These are phyloP conservation scores for Metschnikowia cubensis DNA, from an alignment of 805 yeast species.

Conservation along the genomic window DNA sequence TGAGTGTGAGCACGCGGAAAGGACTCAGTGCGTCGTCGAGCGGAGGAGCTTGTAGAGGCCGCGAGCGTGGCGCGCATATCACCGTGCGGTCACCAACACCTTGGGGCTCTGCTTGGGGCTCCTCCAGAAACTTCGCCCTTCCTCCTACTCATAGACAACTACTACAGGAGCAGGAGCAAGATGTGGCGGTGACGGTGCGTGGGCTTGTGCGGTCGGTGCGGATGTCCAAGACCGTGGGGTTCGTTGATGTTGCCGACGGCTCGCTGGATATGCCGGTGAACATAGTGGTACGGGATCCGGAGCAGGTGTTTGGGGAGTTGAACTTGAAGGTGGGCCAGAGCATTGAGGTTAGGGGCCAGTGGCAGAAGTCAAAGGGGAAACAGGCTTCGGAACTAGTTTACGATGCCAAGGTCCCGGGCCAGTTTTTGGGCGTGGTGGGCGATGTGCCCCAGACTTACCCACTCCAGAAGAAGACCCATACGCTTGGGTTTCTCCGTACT, in stretches of 20 bases:
- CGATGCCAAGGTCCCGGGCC: constrained; percentile 24
- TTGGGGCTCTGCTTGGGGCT: not conserved
- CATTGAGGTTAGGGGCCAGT: constrained; percentile 29
- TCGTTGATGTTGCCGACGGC: constrained; percentile 81
- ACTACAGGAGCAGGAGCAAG: not conserved
- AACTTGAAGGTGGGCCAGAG: constrained; percentile 48
- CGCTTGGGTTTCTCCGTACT: constrained; percentile 62
- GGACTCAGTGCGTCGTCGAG: no score
- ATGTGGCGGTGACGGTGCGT: constrained; percentile 31
- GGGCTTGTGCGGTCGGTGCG: constrained; percentile 74
- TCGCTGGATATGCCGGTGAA: constrained; percentile 51
- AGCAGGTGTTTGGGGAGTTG: constrained; percentile 18
- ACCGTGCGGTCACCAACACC: not conserved
- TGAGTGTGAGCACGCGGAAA: no score
- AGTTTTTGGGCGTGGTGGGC: constrained; percentile 51
- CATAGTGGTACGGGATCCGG: constrained; percentile 38
- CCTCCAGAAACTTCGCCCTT: not conserved
- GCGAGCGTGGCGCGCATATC: no score
- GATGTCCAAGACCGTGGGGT: constrained; percentile 68
- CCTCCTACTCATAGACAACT: not conserved
- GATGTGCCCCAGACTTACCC: constrained; percentile 65
- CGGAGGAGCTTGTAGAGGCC: no score
- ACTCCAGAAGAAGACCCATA: constrained; percentile 73
- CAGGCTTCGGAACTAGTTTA: constrained; percentile 32
- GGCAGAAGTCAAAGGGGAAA: constrained; percentile 30